Evolutionary conservation across 139 green algal genomes (phyloP).

Genomic region (Chlorella sp.): DNA sequence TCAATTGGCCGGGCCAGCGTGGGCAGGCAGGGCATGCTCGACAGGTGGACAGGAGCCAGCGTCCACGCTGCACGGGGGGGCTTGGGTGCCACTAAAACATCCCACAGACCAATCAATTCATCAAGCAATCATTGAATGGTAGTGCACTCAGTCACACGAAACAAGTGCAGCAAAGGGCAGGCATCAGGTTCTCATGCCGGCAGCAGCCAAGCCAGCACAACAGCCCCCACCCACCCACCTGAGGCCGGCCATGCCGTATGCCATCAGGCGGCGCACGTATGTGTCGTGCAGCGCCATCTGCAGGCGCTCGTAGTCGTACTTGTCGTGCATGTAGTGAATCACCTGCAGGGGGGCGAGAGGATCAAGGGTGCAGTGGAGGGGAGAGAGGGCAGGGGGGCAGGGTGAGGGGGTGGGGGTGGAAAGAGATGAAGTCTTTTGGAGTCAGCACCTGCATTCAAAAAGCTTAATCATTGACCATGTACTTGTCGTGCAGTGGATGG

Average conservation of each 20-base stretch:
- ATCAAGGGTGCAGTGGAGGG: background rate
- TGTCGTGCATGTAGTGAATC: constrained; percentile 81
- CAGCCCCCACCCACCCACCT: background rate
- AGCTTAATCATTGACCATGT: no score
- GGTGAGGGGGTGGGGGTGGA: background rate
- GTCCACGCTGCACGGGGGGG: no score
- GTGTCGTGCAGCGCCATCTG: constrained; percentile 86
- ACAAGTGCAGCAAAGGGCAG: no score
- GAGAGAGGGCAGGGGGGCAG: background rate
- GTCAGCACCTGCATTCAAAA: no score
- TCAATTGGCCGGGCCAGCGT: no score
- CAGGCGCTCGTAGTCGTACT: constrained; percentile 80
- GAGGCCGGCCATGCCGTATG: constrained; percentile 78
- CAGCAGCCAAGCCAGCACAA: background rate
- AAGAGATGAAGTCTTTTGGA: background rate
- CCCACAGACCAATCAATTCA: no score
- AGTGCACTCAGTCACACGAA: no score
- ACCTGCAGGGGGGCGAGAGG: background rate
- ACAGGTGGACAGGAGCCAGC: constrained; percentile 76
- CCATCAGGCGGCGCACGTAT: constrained; percentile 56
- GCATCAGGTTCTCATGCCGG: no score
- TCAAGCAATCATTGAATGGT: no score
- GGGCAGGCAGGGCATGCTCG: constrained; percentile 77
- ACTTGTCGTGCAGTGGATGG: no score
- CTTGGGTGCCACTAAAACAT: no score